Percentiles rank a stretch among this genome's conserved stretches.
phyloP scores from a whole-genome alignment of 306 rosid species.

The Citrullus mucosospermus region DNA sequence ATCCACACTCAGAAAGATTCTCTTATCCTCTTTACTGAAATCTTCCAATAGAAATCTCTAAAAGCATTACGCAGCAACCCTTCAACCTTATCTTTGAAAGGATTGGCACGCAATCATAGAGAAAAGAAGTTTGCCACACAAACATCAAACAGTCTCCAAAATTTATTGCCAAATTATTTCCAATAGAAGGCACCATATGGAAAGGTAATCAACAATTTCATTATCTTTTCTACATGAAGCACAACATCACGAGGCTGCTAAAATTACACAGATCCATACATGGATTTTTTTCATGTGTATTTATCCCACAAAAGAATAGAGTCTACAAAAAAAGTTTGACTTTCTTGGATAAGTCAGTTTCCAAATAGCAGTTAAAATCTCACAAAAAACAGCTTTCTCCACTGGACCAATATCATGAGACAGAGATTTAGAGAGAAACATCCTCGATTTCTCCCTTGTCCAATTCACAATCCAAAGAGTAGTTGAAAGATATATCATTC shows the following conservation, averaged over 20 bases:
- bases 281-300: neutral
- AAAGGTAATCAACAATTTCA: neutral
- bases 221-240: neutral
- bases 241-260: neutral
- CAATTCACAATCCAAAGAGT: neutral
- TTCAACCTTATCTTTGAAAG: neutral
- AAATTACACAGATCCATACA: neutral
- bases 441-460: neutral
- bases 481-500: neutral
- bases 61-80: neutral
- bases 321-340: neutral
- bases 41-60: neutral
- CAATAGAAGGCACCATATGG: neutral
- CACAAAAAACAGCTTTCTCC: neutral
- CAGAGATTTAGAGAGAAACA: neutral
- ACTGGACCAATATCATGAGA: neutral
- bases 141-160: neutral
- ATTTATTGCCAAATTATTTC: neutral
- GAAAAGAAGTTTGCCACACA: neutral
- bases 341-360: neutral
- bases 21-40: neutral
- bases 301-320: neutral
- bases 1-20: neutral
- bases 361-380: neutral
- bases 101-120: neutral